These are phyloP conservation scores for Trichothecium sympodiale DNA, from an alignment of 2,329 filamentous ascomycete genomes.

Conservation along the genomic window DNA sequence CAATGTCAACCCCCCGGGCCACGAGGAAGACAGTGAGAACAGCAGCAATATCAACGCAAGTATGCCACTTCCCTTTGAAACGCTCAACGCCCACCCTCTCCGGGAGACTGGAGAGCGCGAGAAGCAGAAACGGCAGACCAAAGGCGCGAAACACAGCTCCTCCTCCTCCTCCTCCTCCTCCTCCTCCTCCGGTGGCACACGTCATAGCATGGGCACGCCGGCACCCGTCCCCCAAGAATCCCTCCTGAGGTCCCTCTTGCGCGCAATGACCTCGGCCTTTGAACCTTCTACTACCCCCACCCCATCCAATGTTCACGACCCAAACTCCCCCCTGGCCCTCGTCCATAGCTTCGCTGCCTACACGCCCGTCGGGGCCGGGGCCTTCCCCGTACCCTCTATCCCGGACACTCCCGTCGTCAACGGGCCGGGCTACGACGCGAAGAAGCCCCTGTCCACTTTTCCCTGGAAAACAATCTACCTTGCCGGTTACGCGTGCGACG, in stretches of 20 bases:
- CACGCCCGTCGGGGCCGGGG: slow-evolving; percentile 43
- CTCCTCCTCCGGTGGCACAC: no score
- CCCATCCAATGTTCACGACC: neutral
- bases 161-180: no score
- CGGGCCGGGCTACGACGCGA: slow-evolving; percentile 28
- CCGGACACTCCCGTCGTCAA: slow-evolving; percentile 39
- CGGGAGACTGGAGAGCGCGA: no score
- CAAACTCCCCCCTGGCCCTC: neutral
- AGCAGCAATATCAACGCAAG: slow-evolving; percentile 12
- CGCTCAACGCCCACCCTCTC: no score
- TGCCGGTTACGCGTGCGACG: slow-evolving; percentile 55
- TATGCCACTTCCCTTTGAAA: neutral
- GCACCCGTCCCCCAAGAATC: slow-evolving; percentile 20
- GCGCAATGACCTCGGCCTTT: slow-evolving; percentile 34
- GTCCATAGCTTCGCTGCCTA: slow-evolving; percentile 39
- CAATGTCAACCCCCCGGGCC: slow-evolving; percentile 14
- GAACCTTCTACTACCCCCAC: slow-evolving; percentile 11
- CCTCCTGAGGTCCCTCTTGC: slow-evolving; percentile 34
- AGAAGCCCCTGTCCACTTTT: slow-evolving; percentile 32
- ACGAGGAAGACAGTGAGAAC: slow-evolving; percentile 9
- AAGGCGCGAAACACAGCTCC: no score
- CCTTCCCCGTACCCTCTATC: slow-evolving; percentile 59
- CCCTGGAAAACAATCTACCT: slow-evolving; percentile 64
- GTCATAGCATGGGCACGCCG: no score
- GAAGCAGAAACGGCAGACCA: no score